These are phyloP conservation scores for Didymella segeticola DNA, from an alignment of 2,329 filamentous ascomycete genomes.

Conservation along the genomic window DNA sequence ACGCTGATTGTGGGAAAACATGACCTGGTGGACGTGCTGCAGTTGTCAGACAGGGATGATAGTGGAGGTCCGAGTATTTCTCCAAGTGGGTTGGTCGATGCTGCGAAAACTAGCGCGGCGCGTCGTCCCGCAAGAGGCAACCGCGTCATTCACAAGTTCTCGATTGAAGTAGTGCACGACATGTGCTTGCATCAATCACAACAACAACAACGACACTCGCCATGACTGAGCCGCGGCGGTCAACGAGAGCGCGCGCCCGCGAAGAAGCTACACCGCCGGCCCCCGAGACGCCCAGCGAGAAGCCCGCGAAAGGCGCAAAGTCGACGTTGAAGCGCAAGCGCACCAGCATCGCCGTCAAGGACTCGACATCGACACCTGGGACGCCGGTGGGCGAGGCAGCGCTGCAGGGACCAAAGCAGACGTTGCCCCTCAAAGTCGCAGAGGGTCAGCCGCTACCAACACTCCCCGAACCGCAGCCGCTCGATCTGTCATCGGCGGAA, in stretches of 20 bases:
- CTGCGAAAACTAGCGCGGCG: constrained; percentile 14
- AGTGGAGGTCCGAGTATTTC: not conserved
- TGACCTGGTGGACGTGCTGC: not conserved
- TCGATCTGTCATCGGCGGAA: constrained; percentile 67
- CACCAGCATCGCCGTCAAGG: constrained; percentile 29
- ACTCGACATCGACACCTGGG: constrained; percentile 30
- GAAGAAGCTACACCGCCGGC: constrained; percentile 39
- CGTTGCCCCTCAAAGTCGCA: constrained; percentile 67
- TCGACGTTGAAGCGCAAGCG: constrained; percentile 46
- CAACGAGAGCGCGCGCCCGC: constrained; percentile 44
- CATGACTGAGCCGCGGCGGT: constrained; percentile 48
- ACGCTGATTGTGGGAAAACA: not conserved
- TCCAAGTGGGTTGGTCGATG: not conserved
- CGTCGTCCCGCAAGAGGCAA: constrained; percentile 1
- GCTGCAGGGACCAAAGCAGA: constrained; percentile 23
- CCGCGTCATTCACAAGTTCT: constrained; percentile 10
- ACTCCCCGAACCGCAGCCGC: constrained; percentile 70
- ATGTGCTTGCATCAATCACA: not conserved
- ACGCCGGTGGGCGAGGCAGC: constrained; percentile 29
- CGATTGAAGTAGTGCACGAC: not conserved
- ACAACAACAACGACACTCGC: too few relatives aligned
- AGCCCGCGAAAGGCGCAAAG: constrained; percentile 36
- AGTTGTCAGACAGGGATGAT: not conserved
- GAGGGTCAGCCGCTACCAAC: constrained; percentile 74
- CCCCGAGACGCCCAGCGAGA: constrained; percentile 35